Base-by-base conservation (phyloP, 148 eudicot species). In the Polygonum maritimum region DNA sequence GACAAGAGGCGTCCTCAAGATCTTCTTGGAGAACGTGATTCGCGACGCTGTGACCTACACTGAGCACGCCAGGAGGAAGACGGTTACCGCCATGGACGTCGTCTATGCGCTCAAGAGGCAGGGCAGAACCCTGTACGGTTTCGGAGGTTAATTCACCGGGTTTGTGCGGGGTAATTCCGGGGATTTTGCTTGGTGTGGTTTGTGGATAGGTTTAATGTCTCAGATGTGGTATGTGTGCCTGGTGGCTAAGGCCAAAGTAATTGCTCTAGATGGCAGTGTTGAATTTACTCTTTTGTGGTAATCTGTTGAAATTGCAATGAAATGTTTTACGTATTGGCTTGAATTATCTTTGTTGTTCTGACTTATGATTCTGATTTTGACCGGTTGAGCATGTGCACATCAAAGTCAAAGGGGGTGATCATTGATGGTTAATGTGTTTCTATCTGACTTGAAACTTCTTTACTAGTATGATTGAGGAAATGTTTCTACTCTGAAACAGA, bases 1-100 rank as follows among this genome's bases (percentile, higher is more conserved):
- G 26, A 76, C 78, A n/a, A 60, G 78, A 63, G 78, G 78, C 31
- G 78, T 76, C 26, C 78, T 76, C 52, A 76, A 76, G 78, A 76
- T 76, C 35, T 76, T 76, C 55, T 39, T 76, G 13, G 78, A 76
- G 76, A 76, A 76, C 65, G 78, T 76, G 14, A 76, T 76, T 31
- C 70, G 78, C 19, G 78, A 76, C 31, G 38, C 78, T 40, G 78
- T 76, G 71, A 76, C 78, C 18, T 76, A 76, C 52, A 76, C 78
- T 4, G 78, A 76, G 67, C 78, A 76, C 39, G 78, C 78, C 10
- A 60, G 78, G 78, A 76, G 78, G 71, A 76, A 76, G 78, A 76
- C 78, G 0, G 78, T 76, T 4, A 76, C 78, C 4, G 78, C 78
- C 52, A 76, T 76, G 78, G 78, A 76, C 63, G 78, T 76, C 1